Evolutionary conservation across 192 early-diverging fungal species (phyloP).

Genomic region (Linnemannia schmuckeri): DNA sequence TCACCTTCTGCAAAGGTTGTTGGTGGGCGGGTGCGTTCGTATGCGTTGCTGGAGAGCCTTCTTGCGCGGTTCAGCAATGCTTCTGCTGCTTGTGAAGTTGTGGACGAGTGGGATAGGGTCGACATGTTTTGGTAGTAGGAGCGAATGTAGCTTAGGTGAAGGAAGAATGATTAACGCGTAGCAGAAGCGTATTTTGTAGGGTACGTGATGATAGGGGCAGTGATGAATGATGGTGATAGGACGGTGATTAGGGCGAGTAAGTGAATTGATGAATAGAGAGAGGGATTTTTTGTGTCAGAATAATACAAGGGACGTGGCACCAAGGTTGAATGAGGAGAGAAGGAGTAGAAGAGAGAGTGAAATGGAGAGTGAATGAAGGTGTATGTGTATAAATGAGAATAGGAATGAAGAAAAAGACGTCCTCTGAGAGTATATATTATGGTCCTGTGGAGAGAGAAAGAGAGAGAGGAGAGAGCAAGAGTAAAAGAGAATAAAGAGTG

Average conservation of each 20-base stretch:
- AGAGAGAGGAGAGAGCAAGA: background rate
- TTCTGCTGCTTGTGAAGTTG: slow-evolving; percentile 31
- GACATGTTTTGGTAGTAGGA: slow-evolving; percentile 4
- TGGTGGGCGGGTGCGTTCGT: slow-evolving; percentile 24
- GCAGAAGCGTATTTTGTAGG: background rate
- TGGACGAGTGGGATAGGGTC: slow-evolving; percentile 10
- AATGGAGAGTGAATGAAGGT: background rate
- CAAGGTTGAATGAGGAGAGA: too few species aligned
- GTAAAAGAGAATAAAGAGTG: background rate
- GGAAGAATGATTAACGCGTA: background rate
- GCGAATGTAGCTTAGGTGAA: background rate
- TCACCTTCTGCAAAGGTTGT: slow-evolving; percentile 36
- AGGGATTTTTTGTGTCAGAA: too few species aligned
- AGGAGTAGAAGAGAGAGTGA: background rate
- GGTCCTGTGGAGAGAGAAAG: background rate
- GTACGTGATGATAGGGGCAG: background rate
- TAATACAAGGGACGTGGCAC: too few species aligned
- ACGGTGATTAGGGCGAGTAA: background rate
- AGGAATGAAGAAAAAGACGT: background rate
- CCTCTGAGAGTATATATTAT: background rate
- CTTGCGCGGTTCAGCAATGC: slow-evolving; percentile 39
- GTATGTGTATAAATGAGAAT: background rate
- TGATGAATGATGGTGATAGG: background rate
- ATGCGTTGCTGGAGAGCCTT: slow-evolving; percentile 43
- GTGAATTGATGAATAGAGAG: too few species aligned